Evolutionary conservation across 2,329 filamentous ascomycete genomes (phyloP), one percentile per base, ranked within the genome.

Genomic region (Colletotrichum sp.): DNA sequence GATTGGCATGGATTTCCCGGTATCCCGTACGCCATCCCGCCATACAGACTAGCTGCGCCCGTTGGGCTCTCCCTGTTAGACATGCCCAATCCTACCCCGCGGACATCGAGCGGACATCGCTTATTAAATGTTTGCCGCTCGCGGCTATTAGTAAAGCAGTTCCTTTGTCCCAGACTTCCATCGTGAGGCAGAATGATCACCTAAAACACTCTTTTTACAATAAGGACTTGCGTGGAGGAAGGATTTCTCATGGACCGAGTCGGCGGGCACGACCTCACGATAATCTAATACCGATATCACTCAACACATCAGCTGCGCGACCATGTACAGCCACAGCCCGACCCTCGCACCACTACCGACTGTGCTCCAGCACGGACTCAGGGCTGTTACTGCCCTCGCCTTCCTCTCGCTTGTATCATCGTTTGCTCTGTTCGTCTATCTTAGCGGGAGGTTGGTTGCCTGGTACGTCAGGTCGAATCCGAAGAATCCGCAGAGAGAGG

Each of bases 341-440:
- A 83, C 81, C 24, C 80, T 87, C 28, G 78, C 80, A 6, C 84
- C 85, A 6, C 79, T 87, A 30, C 83, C 84, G 6, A 72, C 78
- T 6, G 81, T 82, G 26, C 81, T 86, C n/a, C 80, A 78, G 16
- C 78, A 81, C 49, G 85, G 85, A 18, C 82, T 86, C 18, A 80
- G 81, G 8, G 84, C 84, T 18, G 82, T 87, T n/a, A 79, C 81
- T 62, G 78, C 80, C 32, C 82, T 85, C 66, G 83, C 82, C 55
- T 80, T 83, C 44, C 69, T 83, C 10, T 86, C 85, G 12, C 85
- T 86, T 75, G 36, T 85, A n/a, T 78, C 84, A 4, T 81, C 81
- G 3, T 60, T 81, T 5, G 71, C 77, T 8, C 79, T 86, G 3
- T 81, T 86, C 36, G n/a, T 80, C 49, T 85, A 83, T 68, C 80